Conservation (phyloP, 352 stramenopile genomes). For the Elongisporangium prolatum region DNA sequence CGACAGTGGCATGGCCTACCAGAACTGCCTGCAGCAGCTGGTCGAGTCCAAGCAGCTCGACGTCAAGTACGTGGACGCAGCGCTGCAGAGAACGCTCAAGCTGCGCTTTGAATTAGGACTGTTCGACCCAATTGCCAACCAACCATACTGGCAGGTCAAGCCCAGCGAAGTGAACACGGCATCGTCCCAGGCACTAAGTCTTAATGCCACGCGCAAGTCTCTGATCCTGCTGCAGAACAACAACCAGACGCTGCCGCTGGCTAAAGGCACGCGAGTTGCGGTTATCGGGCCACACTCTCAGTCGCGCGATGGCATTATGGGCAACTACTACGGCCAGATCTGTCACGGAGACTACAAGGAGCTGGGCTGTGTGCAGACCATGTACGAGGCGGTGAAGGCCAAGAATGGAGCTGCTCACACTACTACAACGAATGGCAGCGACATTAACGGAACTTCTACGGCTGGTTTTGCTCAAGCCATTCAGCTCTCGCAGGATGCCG, state of each 20-base stretch:
- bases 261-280: constrained; percentile 19
- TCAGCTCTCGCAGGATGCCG: constrained; percentile 17
- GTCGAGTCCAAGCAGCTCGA: constrained; percentile 24
- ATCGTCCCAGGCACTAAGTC: constrained; percentile 33
- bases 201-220: constrained; percentile 51
- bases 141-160: constrained; percentile 45
- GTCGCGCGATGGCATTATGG: constrained; percentile 34
- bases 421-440: constrained; percentile 18
- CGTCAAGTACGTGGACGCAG: constrained; percentile 37
- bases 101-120: constrained; percentile 83
- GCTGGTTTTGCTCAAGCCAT: constrained; percentile 25
- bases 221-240: constrained; percentile 90
- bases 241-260: constrained; percentile 45
- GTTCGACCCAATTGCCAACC: constrained; percentile 68
- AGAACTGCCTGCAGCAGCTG: constrained; percentile 47
- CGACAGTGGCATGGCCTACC: constrained; percentile 63
- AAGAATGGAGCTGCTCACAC: constrained; percentile 25
- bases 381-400: constrained; percentile 34
- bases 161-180: constrained; percentile 46
- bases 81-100: constrained; percentile 38
- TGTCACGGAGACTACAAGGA: constrained; percentile 38
- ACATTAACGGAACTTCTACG: constrained; percentile 35
- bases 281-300: constrained; percentile 68
- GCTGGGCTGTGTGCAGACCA: constrained; percentile 33
- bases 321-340: constrained; percentile 70